Evolutionary conservation across 1,284 basidiomycete species (phyloP).

Genomic region (Singerocomus rubriflavus): DNA sequence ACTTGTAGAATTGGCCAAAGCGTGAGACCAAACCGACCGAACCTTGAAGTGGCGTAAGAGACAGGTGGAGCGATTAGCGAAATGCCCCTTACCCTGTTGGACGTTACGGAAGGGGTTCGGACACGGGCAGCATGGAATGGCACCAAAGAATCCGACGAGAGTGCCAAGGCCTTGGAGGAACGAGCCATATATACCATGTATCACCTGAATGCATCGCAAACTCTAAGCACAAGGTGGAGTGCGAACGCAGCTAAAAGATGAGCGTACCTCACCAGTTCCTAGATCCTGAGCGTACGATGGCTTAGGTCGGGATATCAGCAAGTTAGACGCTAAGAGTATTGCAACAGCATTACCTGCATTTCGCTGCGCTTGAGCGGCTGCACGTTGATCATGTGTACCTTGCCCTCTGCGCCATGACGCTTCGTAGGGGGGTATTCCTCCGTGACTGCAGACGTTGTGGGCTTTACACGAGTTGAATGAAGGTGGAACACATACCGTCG

Average conservation of each 20-base stretch:
- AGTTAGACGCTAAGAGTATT: conserved; percentile 13
- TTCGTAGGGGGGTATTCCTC: conserved; percentile 40
- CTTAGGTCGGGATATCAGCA: conserved; percentile 36
- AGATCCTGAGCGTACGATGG: conserved; percentile 89
- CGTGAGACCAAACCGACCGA: conserved; percentile 89
- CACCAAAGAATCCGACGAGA: conserved; percentile 64
- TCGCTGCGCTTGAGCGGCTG: conserved; percentile 80
- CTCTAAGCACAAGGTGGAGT: conserved; percentile 4
- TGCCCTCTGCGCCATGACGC: conserved; percentile 32
- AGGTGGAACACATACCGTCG: conserved; percentile 46
- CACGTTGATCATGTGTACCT: conserved; percentile 58
- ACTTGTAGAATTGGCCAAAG: conserved; percentile 93
- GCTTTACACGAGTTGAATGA: conserved; percentile 3
- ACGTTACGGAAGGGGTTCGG: conserved; percentile 80
- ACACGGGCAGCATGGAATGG: conserved; percentile 83
- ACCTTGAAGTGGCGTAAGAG: conserved; percentile 41
- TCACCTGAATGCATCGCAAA: conserved; percentile 40
- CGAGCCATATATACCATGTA: conserved; percentile 86
- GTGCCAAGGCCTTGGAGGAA: conserved; percentile 67
- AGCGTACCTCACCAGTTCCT: conserved; percentile 56
- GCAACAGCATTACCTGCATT: conserved; percentile 62
- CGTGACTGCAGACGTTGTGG: conserved; percentile 46
- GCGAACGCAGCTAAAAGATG: background rate
- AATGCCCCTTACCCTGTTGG: conserved; percentile 57
- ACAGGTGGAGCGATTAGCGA: conserved; percentile 4